A percentile compares a stretch with the other conserved stretches of the same genome.
Evolutionary conservation across 2,329 filamentous ascomycete species (phyloP).

Genomic region (Xylaria sp.): DNA sequence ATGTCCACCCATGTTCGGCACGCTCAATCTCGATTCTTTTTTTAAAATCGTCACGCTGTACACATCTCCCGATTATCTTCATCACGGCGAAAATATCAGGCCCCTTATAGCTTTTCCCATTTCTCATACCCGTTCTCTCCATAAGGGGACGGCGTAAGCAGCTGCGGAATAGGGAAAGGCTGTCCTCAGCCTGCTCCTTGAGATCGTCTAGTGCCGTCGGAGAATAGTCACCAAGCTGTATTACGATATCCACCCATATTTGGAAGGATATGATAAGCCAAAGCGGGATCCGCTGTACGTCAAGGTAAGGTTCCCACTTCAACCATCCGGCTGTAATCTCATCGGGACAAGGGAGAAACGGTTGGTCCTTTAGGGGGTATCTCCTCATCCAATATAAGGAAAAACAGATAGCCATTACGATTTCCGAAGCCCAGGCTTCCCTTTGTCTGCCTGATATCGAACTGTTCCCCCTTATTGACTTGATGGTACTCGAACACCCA

Average conservation of each 20-base stretch:
- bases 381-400: background rate
- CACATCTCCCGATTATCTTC: background rate
- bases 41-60: background rate
- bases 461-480: too few species aligned
- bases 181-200: background rate
- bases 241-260: conserved; percentile 15
- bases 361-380: background rate
- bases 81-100: background rate
- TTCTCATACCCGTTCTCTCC: background rate
- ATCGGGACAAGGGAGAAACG: conserved; percentile 23
- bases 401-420: too few species aligned
- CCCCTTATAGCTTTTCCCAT: background rate
- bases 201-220: conserved; percentile 12
- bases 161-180: background rate
- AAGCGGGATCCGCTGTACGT: background rate
- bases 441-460: too few species aligned
- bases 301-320: background rate
- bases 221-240: background rate
- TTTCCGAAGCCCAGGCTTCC: too few species aligned
- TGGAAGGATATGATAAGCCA: conserved; percentile 26
- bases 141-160: background rate
- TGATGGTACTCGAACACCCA: too few species aligned
- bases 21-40: background rate
- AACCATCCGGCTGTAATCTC: conserved; percentile 20
- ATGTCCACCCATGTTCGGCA: background rate